A percentile compares a stretch with the other conserved stretches of the same genome.
Evolutionary conservation across 140 eudicot species (phyloP).

Genomic region (Bidens hawaiensis): DNA sequence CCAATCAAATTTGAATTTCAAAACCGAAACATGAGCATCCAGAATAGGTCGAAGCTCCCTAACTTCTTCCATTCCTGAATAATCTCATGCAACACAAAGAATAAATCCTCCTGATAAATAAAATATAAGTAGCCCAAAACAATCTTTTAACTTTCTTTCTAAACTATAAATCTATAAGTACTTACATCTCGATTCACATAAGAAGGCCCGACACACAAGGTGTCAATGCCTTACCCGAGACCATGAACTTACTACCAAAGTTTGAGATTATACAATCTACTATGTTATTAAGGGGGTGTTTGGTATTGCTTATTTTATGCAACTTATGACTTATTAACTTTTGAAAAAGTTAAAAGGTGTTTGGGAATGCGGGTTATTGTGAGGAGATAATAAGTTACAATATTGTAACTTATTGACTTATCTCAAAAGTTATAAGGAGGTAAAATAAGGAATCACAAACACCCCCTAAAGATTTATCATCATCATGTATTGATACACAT

Average conservation of each 20-base stretch:
- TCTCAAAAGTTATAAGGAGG: too few species aligned
- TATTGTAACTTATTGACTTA: too few species aligned
- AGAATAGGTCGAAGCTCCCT: conserved; percentile 84
- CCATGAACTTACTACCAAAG: conserved; percentile 64
- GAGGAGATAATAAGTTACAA: too few species aligned
- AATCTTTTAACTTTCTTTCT: too few species aligned
- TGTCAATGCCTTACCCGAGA: conserved; percentile 91
- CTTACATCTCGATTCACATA: conserved; percentile 88
- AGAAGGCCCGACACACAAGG: conserved; percentile 86
- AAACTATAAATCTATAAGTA: not conserved
- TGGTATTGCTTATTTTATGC: too few species aligned
- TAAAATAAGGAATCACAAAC: too few species aligned
- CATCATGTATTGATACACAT: too few species aligned
- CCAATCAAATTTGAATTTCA: conserved; percentile 86
- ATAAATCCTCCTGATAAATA: conserved; percentile 79
- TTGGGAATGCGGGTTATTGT: too few species aligned
- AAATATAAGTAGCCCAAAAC: not conserved
- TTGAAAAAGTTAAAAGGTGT: too few species aligned
- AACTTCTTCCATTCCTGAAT: conserved; percentile 70
- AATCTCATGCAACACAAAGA: conserved; percentile 51
- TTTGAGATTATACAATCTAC: not conserved
- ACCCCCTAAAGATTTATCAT: too few species aligned
- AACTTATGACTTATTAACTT: too few species aligned
- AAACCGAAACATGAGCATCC: conserved; percentile 94
- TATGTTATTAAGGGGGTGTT: too few species aligned